phyloP scores from a whole-genome alignment of 169 alveolate species.

The Perkinsus olseni region DNA sequence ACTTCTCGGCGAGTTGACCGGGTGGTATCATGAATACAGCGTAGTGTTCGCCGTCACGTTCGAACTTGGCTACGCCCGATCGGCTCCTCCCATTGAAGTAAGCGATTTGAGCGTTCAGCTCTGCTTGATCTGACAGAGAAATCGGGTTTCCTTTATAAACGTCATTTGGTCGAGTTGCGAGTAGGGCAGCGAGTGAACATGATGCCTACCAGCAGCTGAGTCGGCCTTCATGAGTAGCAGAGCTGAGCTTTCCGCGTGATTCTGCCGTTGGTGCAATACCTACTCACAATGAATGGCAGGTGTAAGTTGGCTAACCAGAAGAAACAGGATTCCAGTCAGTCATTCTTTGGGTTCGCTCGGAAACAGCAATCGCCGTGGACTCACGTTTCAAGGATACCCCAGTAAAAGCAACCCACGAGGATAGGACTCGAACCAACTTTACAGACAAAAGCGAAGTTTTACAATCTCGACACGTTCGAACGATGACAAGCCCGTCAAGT shows the following conservation, averaged over 20 bases:
- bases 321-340: too few relatives aligned
- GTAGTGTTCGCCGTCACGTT: not conserved
- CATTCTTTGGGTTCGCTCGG: not conserved
- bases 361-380: not conserved
- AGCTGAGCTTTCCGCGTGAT: not conserved
- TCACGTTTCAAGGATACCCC: too few relatives aligned
- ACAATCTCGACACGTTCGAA: too few relatives aligned
- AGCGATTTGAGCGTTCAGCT: not conserved
- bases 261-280: not conserved
- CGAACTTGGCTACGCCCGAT: not conserved
- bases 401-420: too few relatives aligned
- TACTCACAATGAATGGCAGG: not conserved
- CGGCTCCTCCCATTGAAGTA: not conserved
- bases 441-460: too few relatives aligned
- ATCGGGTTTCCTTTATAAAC: not conserved
- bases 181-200: not conserved
- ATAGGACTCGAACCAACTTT: too few relatives aligned
- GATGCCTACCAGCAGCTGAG: not conserved
- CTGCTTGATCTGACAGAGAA: not conserved
- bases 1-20: not conserved
- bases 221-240: not conserved
- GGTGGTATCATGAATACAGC: not conserved
- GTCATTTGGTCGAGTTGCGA: not conserved
- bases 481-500: too few relatives aligned
- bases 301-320: too few relatives aligned